phyloP scores from a whole-genome alignment of 352 stramenopile species.

The Phytophthora fragariaefolia region DNA sequence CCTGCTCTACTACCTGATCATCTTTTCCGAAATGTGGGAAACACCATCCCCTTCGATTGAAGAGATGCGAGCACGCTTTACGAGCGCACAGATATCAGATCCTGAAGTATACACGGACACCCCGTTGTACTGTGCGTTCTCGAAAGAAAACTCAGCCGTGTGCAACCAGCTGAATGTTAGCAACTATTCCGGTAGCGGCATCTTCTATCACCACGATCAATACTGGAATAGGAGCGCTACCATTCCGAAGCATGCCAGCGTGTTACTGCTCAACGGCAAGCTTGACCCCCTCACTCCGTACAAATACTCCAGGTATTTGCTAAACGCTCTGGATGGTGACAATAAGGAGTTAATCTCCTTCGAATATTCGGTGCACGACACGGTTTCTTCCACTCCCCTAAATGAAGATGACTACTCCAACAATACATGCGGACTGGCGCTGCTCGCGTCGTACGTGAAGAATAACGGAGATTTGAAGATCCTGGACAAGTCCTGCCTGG shows the following conservation, averaged over 20 bases:
- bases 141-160: conserved; percentile 41
- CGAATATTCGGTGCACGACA: conserved; percentile 45
- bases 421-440: conserved; percentile 44
- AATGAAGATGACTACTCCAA: conserved; percentile 20
- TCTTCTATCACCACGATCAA: conserved; percentile 52
- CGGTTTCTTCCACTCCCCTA: conserved; percentile 39
- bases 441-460: conserved; percentile 50
- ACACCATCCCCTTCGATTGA: conserved; percentile 19
- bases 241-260: conserved; percentile 41
- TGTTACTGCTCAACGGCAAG: conserved; percentile 53
- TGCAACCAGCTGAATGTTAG: conserved; percentile 26
- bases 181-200: conserved; percentile 12
- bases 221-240: conserved; percentile 55
- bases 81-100: conserved; percentile 22
- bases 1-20: conserved; percentile 53
- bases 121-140: conserved; percentile 59
- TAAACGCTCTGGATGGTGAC: conserved; percentile 31
- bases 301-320: conserved; percentile 50
- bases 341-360: conserved; percentile 53
- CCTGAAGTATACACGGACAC: conserved; percentile 28
- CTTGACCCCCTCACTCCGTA: conserved; percentile 50
- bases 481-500: conserved; percentile 50
- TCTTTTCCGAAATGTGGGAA: conserved; percentile 59
- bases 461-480: conserved; percentile 33
- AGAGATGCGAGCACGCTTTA: conserved; percentile 31